Percentiles rank a stretch among this genome's conserved stretches.
Evolutionary conservation across 169 alveolate species (phyloP).

Genomic region (Eimeria zaria): DNA sequence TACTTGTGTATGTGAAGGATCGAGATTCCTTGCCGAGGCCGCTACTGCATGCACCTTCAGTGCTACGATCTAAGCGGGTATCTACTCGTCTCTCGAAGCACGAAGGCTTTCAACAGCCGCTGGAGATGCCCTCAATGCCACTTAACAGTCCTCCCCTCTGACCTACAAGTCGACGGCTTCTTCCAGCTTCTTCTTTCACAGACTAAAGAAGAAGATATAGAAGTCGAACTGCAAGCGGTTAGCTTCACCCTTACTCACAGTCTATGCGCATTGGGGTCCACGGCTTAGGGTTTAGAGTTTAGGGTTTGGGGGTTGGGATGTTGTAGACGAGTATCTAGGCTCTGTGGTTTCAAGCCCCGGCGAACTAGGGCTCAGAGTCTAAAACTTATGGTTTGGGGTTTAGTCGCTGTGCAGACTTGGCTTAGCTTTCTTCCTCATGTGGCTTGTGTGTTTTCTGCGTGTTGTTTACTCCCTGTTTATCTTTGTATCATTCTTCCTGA

Average conservation of each 20-base stretch:
- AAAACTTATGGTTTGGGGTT: not conserved
- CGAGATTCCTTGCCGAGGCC: slow-evolving; percentile 95
- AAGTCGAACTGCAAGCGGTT: slow-evolving; percentile 80
- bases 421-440: not conserved
- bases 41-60: slow-evolving; percentile 94
- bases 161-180: slow-evolving; percentile 93
- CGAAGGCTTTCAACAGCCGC: slow-evolving; percentile 95
- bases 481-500: not conserved
- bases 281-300: not conserved
- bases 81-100: slow-evolving; percentile 93
- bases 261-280: not conserved
- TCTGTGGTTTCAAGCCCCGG: not conserved
- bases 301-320: not conserved
- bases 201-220: slow-evolving; percentile 76
- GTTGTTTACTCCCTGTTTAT: not conserved
- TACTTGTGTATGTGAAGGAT: slow-evolving; percentile 84
- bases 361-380: not conserved
- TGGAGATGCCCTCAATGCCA: slow-evolving; percentile 97
- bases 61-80: slow-evolving; percentile 95
- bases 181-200: slow-evolving; percentile 87
- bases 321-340: not conserved
- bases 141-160: slow-evolving; percentile 92
- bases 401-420: not conserved
- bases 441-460: not conserved
- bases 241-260: not conserved